A percentile compares a stretch with the other conserved stretches of the same genome.
Evolutionary conservation across 345 rosid species (phyloP).

Genomic region (Turritis glabra): DNA sequence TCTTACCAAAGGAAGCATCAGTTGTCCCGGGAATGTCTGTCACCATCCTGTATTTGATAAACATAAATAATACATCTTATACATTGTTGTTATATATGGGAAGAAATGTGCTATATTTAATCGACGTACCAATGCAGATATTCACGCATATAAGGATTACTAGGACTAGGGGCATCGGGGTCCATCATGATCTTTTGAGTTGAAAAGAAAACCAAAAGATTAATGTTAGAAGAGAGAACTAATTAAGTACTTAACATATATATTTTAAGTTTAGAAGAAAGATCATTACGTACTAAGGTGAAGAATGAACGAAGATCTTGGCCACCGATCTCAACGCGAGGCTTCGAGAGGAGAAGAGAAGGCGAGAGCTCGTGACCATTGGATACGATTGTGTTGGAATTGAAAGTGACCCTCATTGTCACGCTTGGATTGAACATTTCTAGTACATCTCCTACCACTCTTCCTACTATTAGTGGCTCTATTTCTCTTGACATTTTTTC

Average conservation of each 20-base stretch:
- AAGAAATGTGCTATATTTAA: neutral
- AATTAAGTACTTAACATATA: neutral
- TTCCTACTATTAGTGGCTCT: slow-evolving; percentile 61
- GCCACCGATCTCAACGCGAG: slow-evolving; percentile 78
- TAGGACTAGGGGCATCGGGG: slow-evolving; percentile 97
- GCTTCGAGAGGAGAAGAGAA: slow-evolving; percentile 47
- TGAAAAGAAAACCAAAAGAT: neutral
- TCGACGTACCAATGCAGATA: slow-evolving; percentile 74
- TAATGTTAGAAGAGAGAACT: neutral
- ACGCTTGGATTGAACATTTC: slow-evolving; percentile 66
- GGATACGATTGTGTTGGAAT: slow-evolving; percentile 59
- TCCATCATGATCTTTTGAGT: slow-evolving; percentile 70
- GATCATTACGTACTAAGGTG: slow-evolving; percentile 52
- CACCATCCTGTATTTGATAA: slow-evolving; percentile 66
- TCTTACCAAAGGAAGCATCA: slow-evolving; percentile 79
- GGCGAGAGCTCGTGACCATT: slow-evolving; percentile 82
- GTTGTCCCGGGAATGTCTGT: slow-evolving; percentile 94
- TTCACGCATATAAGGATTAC: slow-evolving; percentile 77
- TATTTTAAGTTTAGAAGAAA: neutral
- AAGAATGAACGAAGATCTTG: slow-evolving; percentile 74
- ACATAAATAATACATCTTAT: neutral
- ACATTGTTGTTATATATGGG: neutral
- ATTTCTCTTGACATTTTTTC: slow-evolving; percentile 47
- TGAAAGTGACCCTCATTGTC: slow-evolving; percentile 60
- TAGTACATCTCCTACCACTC: slow-evolving; percentile 81